These are phyloP conservation scores for Arthrinium puccinioides DNA, from an alignment of 2,329 filamentous ascomycete genomes.

Conservation along the genomic window DNA sequence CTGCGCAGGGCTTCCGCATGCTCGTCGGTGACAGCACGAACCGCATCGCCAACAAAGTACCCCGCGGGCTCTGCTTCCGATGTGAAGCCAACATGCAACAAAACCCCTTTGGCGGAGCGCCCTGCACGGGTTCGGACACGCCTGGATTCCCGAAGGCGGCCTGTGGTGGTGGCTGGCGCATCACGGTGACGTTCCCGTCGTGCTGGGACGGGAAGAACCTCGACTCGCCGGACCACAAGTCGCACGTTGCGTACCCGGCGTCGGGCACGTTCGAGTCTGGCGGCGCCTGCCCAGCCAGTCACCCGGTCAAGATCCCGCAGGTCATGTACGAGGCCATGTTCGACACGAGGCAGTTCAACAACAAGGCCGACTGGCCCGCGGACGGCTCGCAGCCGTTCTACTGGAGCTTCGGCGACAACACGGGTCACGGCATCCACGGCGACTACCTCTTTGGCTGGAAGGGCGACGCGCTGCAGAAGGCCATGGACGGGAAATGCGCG, in stretches of 20 bases:
- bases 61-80: slow-evolving; percentile 21
- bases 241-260: slow-evolving; percentile 20
- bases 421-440: slow-evolving; percentile 27
- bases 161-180: not conserved
- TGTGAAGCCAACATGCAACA: slow-evolving; percentile 23
- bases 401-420: slow-evolving; percentile 24
- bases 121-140: slow-evolving; percentile 21
- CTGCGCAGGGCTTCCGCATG: slow-evolving; percentile 22
- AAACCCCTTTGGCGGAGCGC: slow-evolving; percentile 22
- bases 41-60: slow-evolving; percentile 17
- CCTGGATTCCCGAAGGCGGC: slow-evolving; percentile 20
- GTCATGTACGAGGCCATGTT: slow-evolving; percentile 35
- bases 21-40: slow-evolving; percentile 20
- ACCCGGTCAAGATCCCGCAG: slow-evolving; percentile 27
- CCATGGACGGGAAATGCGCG: slow-evolving; percentile 26
- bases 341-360: slow-evolving; percentile 26
- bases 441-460: slow-evolving; percentile 32
- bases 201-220: slow-evolving; percentile 26
- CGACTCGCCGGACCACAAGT: slow-evolving; percentile 24
- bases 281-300: slow-evolving; percentile 19
- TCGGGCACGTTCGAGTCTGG: slow-evolving; percentile 20
- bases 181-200: slow-evolving; percentile 2
- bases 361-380: slow-evolving; percentile 25
- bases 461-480: slow-evolving; percentile 27
- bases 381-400: slow-evolving; percentile 24